Evolutionary conservation across 2,329 filamentous ascomycete species (phyloP), one percentile per base, ranked within the genome.

Genomic region (Pseudogymnoascus sp.): DNA sequence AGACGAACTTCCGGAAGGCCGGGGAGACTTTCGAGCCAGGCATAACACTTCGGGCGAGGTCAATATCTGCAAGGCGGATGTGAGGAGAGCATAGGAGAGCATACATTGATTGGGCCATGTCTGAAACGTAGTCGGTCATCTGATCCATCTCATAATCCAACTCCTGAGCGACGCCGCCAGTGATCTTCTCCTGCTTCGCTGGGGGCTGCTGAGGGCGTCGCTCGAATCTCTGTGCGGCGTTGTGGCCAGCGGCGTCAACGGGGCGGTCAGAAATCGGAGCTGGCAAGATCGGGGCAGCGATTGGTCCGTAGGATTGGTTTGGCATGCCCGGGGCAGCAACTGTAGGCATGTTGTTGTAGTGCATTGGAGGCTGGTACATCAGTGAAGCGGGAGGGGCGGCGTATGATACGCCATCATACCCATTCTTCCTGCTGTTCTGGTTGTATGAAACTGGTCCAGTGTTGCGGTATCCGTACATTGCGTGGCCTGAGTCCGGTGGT

Each of bases 121-220:
- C 85, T 69, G 86, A 85, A 73, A 90, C 88, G 75, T 90, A 91
- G 73, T 89, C 87, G 66, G 87, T 85, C 87, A 90, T 90, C 74
- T 86, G 81, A 69, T 89, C 87, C 82, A 91, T 89, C 71, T 90
- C 87, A 75, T 91, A 91, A 75, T 91, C 88, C 67, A 91, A 78
- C 73, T 89, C 85, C 66, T 87, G 86, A 65, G 88, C 88, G 53
- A 91, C 88, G 69, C 88, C 88, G 71, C 88, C 88, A 62, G 59
- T 53, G 26, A 53, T 37, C 40, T 65, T 61, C 28, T 63, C 61
- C 41, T 65, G 62, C 28, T 70, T 69, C 61, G 74, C 74, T 63
- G 76, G 75, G 60, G 74, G 75, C 67, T 77, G 75, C 67, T 78
- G 74, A 43, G 50, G 33, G 33, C 60, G 62, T 31, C 37, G 59